Percentiles rank a stretch among this genome's conserved stretches.
Evolutionary conservation across 768 basidiomycete genomes (phyloP).

Genomic region (Auriculariales sp.): DNA sequence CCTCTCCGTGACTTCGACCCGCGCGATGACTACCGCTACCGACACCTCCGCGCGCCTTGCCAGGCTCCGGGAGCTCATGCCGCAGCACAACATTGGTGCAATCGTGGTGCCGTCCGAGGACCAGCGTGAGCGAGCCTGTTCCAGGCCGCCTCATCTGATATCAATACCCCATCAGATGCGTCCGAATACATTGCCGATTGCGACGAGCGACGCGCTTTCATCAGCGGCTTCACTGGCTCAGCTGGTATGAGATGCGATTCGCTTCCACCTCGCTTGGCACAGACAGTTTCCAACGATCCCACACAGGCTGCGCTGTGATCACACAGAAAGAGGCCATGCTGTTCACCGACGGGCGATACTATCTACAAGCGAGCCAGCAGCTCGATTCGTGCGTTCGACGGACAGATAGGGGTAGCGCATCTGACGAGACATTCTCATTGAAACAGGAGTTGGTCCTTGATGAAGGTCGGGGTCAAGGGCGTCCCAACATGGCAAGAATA

Average conservation of each 20-base stretch:
- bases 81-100: slow-evolving; percentile 42
- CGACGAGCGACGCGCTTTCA: slow-evolving; percentile 73
- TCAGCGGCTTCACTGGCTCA: slow-evolving; percentile 89
- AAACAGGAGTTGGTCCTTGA: slow-evolving; percentile 75
- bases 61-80: slow-evolving; percentile 58
- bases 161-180: slow-evolving; percentile 34
- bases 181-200: slow-evolving; percentile 82
- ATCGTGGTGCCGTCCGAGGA: slow-evolving; percentile 86
- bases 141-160: background rate
- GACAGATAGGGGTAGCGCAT: too few species aligned
- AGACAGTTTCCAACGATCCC: background rate
- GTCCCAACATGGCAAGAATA: slow-evolving; percentile 88
- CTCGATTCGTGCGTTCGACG: slow-evolving; percentile 49
- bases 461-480: slow-evolving; percentile 83
- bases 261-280: background rate
- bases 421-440: background rate
- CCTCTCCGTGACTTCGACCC: too few species aligned
- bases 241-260: slow-evolving; percentile 42
- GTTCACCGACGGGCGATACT: slow-evolving; percentile 95
- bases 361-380: slow-evolving; percentile 82
- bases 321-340: slow-evolving; percentile 57
- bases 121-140: slow-evolving; percentile 46
- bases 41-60: slow-evolving; percentile 52
- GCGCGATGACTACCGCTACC: too few species aligned
- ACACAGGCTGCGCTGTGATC: slow-evolving; percentile 59